phyloP scores from a whole-genome alignment of 768 basidiomycete genomes.

The Xerocomus spinulosus region DNA sequence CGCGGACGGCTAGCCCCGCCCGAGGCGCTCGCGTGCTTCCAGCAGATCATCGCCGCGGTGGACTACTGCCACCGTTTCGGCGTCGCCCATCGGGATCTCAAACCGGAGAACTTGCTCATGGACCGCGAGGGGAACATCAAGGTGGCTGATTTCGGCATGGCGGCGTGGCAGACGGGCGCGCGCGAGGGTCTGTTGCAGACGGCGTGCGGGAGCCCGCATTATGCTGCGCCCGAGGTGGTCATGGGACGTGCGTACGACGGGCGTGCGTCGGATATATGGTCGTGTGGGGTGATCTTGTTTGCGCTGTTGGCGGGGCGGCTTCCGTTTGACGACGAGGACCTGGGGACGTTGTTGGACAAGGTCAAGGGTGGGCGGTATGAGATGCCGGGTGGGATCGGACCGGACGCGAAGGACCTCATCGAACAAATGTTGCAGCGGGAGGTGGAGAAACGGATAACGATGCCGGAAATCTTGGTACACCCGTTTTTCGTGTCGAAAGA shows the following conservation, averaged over 20 bases:
- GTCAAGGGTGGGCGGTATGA: conserved; percentile 69
- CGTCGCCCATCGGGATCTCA: conserved; percentile 90
- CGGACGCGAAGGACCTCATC: conserved; percentile 72
- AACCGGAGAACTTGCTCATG: conserved; percentile 90
- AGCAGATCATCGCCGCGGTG: conserved; percentile 88
- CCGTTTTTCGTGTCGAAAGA: conserved; percentile 67
- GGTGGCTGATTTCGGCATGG: conserved; percentile 97
- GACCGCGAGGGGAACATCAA: conserved; percentile 85
- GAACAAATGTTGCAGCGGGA: conserved; percentile 77
- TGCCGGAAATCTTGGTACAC: conserved; percentile 73
- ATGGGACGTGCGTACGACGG: conserved; percentile 81
- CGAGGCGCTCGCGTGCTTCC: conserved; percentile 84
- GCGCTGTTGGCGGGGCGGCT: conserved; percentile 81
- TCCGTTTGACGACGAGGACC: conserved; percentile 92
- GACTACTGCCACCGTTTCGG: conserved; percentile 94
- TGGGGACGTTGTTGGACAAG: conserved; percentile 70
- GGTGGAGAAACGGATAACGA: conserved; percentile 70
- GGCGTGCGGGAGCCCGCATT: conserved; percentile 92
- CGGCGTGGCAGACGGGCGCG: conserved; percentile 75
- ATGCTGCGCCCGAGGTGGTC: conserved; percentile 90
- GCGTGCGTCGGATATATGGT: conserved; percentile 91
- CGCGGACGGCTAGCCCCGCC: conserved; percentile 63
- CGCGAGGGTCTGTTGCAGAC: conserved; percentile 63
- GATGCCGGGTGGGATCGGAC: conserved; percentile 68
- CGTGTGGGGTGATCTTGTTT: conserved; percentile 89